Base-by-base conservation (phyloP, 306 rosid species). In the Castanospermum australe region DNA sequence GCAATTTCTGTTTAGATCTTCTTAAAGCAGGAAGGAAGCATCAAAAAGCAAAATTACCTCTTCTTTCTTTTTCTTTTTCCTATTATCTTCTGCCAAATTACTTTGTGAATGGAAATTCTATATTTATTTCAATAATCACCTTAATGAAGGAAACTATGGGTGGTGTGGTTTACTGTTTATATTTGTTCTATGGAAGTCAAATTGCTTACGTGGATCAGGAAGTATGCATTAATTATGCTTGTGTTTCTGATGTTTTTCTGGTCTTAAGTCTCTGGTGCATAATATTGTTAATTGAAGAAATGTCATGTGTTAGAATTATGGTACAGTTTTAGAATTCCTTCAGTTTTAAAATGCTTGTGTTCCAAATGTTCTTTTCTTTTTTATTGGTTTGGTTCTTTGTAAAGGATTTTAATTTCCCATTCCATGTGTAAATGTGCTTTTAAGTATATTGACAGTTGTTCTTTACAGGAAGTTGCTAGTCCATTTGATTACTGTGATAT, bases 401-500 rank as follows among this genome's bases (percentile, higher is more conserved):
- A 8, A 54, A 52, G 15, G 11, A 33, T 68, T 56, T 47, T 69
- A 24, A 24, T 62, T 62, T 2, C 8, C 20, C 41, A 45, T 72
- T 47, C 24, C 22, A 14, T 24, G 14, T 64, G 8, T 48, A 5
- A 44, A 50, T 39, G 6, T 60, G 73, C 30, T 45, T 32, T 57
- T 51, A 76, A 63, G 38, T 63, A 54, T 71, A 56, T 61, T 81
- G 30, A 67, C 38, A 8, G 7, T 79, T 77, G 41, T 60, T 75
- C 41, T 63, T 77, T 77, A 17, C 88, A 88, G 97, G 94, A 89
- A 86, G 88, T 91, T 32, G 86, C 66, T 8, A 88, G 89, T 80
- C 97, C 94, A 21, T 94, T 94, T 81, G 89, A 92, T 69, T 87
- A 81, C 76, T 90, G 97, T 85, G 92, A 91, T 88, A 73, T 91